These are phyloP conservation scores for Fusarium sambucinum DNA, from an alignment of 2,329 filamentous ascomycete genomes.

Conservation along the genomic window DNA sequence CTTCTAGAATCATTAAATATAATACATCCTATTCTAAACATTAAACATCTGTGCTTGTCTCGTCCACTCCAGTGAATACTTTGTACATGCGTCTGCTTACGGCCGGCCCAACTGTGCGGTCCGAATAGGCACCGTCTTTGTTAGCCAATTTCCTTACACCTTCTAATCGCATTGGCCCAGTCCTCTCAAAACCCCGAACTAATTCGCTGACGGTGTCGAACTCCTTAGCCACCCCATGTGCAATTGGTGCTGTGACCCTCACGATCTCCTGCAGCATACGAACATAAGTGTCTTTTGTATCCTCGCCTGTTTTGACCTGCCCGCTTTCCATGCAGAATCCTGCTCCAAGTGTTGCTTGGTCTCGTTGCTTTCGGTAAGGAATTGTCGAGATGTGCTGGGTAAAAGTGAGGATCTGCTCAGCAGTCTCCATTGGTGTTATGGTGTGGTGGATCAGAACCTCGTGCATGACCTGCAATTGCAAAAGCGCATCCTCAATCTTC, in stretches of 20 bases:
- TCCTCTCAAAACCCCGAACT: constrained; percentile 67
- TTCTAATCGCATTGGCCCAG: constrained; percentile 73
- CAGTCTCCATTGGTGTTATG: constrained; percentile 69
- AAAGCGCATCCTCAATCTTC: constrained; percentile 75
- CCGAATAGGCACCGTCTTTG: constrained; percentile 67
- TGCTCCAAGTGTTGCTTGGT: constrained; percentile 63
- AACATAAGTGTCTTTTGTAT: constrained; percentile 74
- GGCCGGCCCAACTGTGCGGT: constrained; percentile 67
- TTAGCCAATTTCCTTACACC: constrained; percentile 69
- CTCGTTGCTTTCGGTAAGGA: constrained; percentile 72
- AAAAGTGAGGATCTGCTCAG: constrained; percentile 78
- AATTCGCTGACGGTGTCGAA: constrained; percentile 70
- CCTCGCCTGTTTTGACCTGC: constrained; percentile 78
- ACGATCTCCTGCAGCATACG: constrained; percentile 82
- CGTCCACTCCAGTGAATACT: constrained; percentile 70
- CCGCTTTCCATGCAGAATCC: constrained; percentile 84
- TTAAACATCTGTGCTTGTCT: constrained; percentile 66
- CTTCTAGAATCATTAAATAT: constrained; percentile 15
- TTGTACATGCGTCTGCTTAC: constrained; percentile 70
- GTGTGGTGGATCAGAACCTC: constrained; percentile 78
- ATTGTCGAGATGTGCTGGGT: constrained; percentile 84
- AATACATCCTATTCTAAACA: constrained; percentile 50
- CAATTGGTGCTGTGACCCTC: constrained; percentile 78
- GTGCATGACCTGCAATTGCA: constrained; percentile 77
- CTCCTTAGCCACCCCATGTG: constrained; percentile 73